phyloP scores from a whole-genome alignment of 495 filamentous ascomycete genomes.

The Neurospora sublineolata region DNA sequence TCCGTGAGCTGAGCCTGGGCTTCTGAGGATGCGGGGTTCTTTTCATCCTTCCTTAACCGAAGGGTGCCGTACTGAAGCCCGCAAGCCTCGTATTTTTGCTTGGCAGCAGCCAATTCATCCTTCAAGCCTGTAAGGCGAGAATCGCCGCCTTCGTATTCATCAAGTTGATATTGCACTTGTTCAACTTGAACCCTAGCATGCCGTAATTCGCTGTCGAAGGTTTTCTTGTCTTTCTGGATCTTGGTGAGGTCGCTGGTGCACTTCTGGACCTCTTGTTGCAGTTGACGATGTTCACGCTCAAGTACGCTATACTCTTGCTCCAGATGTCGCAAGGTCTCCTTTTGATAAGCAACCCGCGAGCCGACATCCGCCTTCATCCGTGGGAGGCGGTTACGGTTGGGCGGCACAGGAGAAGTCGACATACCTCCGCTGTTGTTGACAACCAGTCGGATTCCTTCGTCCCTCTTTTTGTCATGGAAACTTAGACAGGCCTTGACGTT shows the following conservation, averaged over 20 bases:
- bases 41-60: conserved; percentile 22
- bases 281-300: conserved; percentile 28
- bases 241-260: conserved; percentile 46
- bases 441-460: conserved; percentile 53
- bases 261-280: conserved; percentile 45
- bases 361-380: conserved; percentile 75
- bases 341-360: conserved; percentile 48
- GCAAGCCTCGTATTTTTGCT: conserved; percentile 23
- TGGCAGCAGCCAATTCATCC: conserved; percentile 20
- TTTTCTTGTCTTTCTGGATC: conserved; percentile 28
- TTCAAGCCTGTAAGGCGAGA: conserved; percentile 25
- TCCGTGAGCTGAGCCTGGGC: conserved; percentile 15
- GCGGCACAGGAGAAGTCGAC: conserved; percentile 20
- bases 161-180: conserved; percentile 24
- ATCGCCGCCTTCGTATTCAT: conserved; percentile 34
- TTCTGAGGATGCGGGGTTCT: conserved; percentile 23
- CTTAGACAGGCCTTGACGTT: conserved; percentile 66
- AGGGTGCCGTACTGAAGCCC: conserved; percentile 32
- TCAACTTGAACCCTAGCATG: conserved; percentile 15
- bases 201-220: conserved; percentile 16
- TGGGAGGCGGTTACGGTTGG: conserved; percentile 26
- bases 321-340: conserved; percentile 31
- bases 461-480: conserved; percentile 44
- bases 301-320: conserved; percentile 29
- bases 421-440: conserved; percentile 36